These are phyloP conservation scores for bread wheat (Triticum aestivum) DNA, from an alignment of 176 grass and related monocot genomes.

Conservation along the genomic window IWGSC_CS_RefSeq_v2.1 NC_057799.1:74795028-74795527, in stretches of 20 bases:
- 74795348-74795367: conserved; percentile 14
- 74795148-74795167: not conserved
- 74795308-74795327: not conserved
- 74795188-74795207: not conserved
- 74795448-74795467: not conserved
- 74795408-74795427: conserved; percentile 23
- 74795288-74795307: not conserved
- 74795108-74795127: not conserved
- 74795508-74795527: not conserved
- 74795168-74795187: not conserved
- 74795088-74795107: not conserved
- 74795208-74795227: not conserved
- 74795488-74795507: not conserved
- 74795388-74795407: conserved; percentile 23
- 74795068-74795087: not conserved
- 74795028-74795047: not conserved
- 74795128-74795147: not conserved
- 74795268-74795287: not conserved
- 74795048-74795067: not conserved
- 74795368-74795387: conserved; percentile 33
- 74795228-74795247: not conserved
- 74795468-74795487: not conserved
- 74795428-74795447: not conserved
- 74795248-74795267: not conserved
- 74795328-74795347: not conserved